phyloP scores from a whole-genome alignment of 768 basidiomycete species.

The Cystobasidium tubakii region DNA sequence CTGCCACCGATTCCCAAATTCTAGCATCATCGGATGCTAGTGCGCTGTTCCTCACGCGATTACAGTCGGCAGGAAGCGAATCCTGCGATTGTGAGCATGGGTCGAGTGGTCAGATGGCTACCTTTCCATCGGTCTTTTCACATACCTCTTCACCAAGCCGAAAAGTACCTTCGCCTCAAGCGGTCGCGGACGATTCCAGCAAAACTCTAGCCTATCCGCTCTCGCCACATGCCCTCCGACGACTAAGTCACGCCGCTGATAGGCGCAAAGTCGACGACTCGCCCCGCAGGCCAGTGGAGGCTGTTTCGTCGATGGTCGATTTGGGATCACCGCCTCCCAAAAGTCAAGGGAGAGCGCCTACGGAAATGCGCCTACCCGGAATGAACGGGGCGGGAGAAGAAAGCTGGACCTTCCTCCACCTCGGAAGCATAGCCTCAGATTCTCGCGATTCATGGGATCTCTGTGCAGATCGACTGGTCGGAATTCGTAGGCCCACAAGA shows the following conservation, averaged over 20 bases:
- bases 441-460: not conserved
- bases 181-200: not conserved
- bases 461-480: not conserved
- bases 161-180: not conserved
- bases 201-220: slow-evolving; percentile 25
- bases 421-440: slow-evolving; percentile 4
- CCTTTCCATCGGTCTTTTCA: not conserved
- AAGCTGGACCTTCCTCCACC: not conserved
- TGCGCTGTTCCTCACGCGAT: not conserved
- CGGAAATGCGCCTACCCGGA: not conserved
- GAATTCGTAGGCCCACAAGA: not conserved
- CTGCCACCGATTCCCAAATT: not conserved
- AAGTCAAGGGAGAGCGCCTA: not conserved
- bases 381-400: not conserved
- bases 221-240: slow-evolving; percentile 16
- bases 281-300: not conserved
- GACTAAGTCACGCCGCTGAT: slow-evolving; percentile 28
- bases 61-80: not conserved
- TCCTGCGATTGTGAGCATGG: not conserved
- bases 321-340: not conserved
- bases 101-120: not conserved
- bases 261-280: slow-evolving; percentile 7
- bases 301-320: not conserved
- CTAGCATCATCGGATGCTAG: not conserved
- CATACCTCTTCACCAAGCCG: slow-evolving; percentile 10